Percentiles rank a stretch among this genome's conserved stretches.
Evolutionary conservation across 768 basidiomycete species (phyloP).

Genomic region (Mycena olivaceomarginata): DNA sequence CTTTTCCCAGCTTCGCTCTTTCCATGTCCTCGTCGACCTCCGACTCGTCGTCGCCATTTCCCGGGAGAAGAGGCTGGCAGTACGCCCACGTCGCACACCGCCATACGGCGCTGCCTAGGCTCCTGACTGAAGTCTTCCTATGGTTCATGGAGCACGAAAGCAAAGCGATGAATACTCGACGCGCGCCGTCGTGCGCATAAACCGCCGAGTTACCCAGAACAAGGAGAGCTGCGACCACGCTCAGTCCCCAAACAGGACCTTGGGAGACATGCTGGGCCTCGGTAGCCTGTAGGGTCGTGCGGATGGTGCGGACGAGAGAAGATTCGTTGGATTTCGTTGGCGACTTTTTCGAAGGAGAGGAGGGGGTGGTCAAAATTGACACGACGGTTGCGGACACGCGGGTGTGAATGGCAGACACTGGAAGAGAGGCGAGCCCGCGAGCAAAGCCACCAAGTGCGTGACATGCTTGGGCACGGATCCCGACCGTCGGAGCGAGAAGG

Average conservation of each 20-base stretch:
- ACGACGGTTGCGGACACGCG: constrained; percentile 71
- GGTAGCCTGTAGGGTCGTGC: constrained; percentile 73
- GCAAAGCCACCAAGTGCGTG: constrained; percentile 86
- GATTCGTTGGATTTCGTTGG: constrained; percentile 66
- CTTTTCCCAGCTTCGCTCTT: constrained; percentile 49
- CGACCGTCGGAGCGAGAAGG: constrained; percentile 78
- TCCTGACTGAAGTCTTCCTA: constrained; percentile 79
- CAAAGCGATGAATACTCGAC: constrained; percentile 68
- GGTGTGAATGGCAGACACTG: constrained; percentile 68
- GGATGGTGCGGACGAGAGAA: constrained; percentile 77
- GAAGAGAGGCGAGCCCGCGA: constrained; percentile 69
- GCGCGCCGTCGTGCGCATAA: constrained; percentile 64
- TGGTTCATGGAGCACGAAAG: constrained; percentile 75
- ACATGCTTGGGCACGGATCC: constrained; percentile 83
- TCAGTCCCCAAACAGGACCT: constrained; percentile 87
- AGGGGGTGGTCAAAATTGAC: constrained; percentile 67
- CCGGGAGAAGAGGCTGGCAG: constrained; percentile 70
- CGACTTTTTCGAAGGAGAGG: constrained; percentile 61
- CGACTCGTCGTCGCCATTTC: constrained; percentile 54
- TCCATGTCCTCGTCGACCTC: constrained; percentile 51
- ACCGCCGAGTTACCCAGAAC: constrained; percentile 79
- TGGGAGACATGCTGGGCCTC: constrained; percentile 80
- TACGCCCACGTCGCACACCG: constrained; percentile 80
- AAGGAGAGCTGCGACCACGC: constrained; percentile 78
- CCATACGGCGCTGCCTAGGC: constrained; percentile 79